Percentiles rank a stretch among this genome's conserved stretches.
These are phyloP conservation scores for Aspergillus felis DNA, from an alignment of 2,329 filamentous ascomycete genomes.

Conservation along the genomic window DNA sequence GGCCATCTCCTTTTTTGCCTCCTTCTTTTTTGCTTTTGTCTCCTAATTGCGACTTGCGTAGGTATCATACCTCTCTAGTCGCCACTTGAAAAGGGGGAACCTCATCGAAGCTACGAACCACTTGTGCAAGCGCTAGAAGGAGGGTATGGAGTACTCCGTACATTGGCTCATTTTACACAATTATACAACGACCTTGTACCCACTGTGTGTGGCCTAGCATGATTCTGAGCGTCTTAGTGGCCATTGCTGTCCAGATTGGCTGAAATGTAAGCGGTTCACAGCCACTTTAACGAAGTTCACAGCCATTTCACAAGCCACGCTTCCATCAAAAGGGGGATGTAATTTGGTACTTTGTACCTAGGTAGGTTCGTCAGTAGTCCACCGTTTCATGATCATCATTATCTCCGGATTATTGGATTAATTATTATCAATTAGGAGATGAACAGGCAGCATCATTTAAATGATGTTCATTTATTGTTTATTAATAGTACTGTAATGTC, in stretches of 20 bases:
- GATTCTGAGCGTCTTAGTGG: background rate
- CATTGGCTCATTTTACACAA: background rate
- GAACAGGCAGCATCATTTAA: background rate
- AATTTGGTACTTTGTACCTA: background rate
- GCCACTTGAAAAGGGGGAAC: conserved; percentile 1
- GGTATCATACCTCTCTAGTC: background rate
- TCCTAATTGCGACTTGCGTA: background rate
- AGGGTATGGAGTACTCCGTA: background rate
- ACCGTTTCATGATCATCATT: background rate
- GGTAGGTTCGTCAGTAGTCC: too few species aligned
- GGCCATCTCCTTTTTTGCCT: conserved; percentile 9
- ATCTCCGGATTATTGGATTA: background rate
- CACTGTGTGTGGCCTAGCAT: background rate
- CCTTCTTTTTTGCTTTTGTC: background rate
- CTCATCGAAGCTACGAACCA: conserved; percentile 13
- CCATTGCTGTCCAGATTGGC: background rate
- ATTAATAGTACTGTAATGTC: background rate
- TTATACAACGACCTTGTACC: background rate
- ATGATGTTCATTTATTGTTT: background rate
- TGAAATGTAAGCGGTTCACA: background rate
- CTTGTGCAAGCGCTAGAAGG: conserved; percentile 7
- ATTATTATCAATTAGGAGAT: background rate
- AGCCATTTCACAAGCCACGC: background rate
- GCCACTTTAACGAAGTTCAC: background rate
- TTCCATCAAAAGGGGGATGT: background rate